Evolutionary conservation across 345 rosid genomes (phyloP), one percentile per base, ranked within the genome.

Genomic region (Rhodomyrtus tomentosa): DNA sequence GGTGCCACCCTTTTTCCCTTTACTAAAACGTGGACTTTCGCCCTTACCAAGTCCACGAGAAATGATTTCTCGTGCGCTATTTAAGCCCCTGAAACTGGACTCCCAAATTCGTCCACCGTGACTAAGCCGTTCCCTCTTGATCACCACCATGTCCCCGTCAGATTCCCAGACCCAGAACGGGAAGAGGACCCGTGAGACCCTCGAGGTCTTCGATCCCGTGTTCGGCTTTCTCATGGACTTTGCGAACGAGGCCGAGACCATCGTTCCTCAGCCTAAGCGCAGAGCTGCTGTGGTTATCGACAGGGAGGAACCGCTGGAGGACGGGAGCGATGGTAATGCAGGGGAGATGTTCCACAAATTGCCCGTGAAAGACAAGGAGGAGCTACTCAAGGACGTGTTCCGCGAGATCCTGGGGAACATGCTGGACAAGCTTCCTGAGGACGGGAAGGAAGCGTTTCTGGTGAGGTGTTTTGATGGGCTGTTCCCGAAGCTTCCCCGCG

Each of bases 321-420:
- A 56, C 62, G 15, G 5, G 62, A 29, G 62, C 62, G 13, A 13
- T 0, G 11, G 40, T 29, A 62, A 62, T 62, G 40, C 42, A 6
- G 40, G 74, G 22, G 74, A 62, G 15, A 32, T 36, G 22, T 62
- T 16, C 74, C 11, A 62, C 74, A 32, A 29, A 36, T 62, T 32
- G 74, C 42, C 74, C 74, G 74, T 62, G 74, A 62, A 9, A 29
- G 74, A 20, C 42, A 62, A 29, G 74, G 74, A 32, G 74, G 42
- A 62, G 74, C 22, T 62, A 5, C 40, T 62, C 88, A 87, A 38
- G 91, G 89, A 8, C 22, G 2, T 32, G 74, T 16, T 62, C 38
- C 12, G 74, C 12, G 74, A 62, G 74, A 32, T 62, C 42, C 11
- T 29, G 42, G 74, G 74, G 42, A 62, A 62, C 74, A 62, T 62